These are phyloP conservation scores for Grammothele lineata DNA, from an alignment of 768 basidiomycete species.

Conservation along the genomic window DNA sequence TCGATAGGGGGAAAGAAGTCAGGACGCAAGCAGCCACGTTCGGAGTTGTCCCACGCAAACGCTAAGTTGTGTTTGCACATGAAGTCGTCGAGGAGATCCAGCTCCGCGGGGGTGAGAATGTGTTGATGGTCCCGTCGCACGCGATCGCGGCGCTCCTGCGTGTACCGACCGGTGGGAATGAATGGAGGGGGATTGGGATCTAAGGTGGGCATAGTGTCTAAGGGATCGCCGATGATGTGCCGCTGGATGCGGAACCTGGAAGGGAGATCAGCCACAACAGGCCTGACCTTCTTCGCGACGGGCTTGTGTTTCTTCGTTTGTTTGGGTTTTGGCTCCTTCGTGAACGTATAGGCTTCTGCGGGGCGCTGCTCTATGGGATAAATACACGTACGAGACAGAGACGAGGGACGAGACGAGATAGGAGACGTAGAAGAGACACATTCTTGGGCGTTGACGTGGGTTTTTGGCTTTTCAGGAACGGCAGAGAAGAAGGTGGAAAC, in stretches of 20 bases:
- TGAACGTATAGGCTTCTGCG: too few species aligned
- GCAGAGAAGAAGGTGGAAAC: too few species aligned
- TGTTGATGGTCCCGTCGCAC: not conserved
- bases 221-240: constrained; percentile 10
- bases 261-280: constrained; percentile 8
- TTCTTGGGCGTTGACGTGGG: too few species aligned
- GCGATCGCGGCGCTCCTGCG: constrained; percentile 9
- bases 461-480: too few species aligned
- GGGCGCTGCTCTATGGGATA: too few species aligned
- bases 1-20: constrained; percentile 15
- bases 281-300: constrained; percentile 16
- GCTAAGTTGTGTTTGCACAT: constrained; percentile 14
- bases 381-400: too few species aligned
- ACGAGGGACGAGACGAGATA: too few species aligned
- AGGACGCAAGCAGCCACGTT: constrained; percentile 28
- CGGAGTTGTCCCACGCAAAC: constrained; percentile 34
- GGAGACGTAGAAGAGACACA: too few species aligned
- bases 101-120: constrained; percentile 32
- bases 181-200: constrained; percentile 4
- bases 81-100: constrained; percentile 22
- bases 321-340: too few species aligned
- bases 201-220: constrained; percentile 5
- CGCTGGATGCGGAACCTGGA: constrained; percentile 12
- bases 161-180: constrained; percentile 7
- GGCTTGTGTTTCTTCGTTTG: too few species aligned